Base-by-base conservation (phyloP, 106 monocot species). In the Dendrobium catenatum region DNA sequence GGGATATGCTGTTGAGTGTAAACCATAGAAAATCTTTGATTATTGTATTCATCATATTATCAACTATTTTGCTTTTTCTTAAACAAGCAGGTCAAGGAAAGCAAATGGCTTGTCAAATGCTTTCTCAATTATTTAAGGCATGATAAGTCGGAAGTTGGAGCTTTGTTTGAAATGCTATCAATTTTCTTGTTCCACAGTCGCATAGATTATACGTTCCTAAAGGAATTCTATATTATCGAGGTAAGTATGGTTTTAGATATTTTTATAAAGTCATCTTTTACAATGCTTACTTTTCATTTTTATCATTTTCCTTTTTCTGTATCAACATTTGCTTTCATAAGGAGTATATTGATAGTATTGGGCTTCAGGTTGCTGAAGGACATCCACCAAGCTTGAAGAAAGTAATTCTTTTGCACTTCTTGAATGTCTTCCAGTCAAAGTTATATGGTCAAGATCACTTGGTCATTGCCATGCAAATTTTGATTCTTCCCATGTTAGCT, bases 61-160 rank as follows among this genome's bases (percentile, higher is more conserved):
- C 74, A 6, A 33, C 31, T 58, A 73, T 19, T 75, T 27, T 24
- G 13, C 0, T 33, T 80, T 82, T n/a, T 85, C 47, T 84, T 44
- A 72, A 76, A 79, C 78, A 29, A 89, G 59, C 85, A 97, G 96
- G 92, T 99, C 67, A 99, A 93, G 80, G 99, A 99, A 85, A 99
- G 99, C 85, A 99, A 99, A 86, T 85, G 95, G 89, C 88, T 99
- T 55, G 91, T 95, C 5, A 99, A 99, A 88, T 99, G 92, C 81
- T 99, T 99, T 80, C 88, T 99, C 47, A 99, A 95, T 85, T 99
- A 99, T 80, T 26, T 93, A 15, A 86, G 93, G 73, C 95, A 95
- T 89, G 93, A 99, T 73, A 88, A 85, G 67, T 85, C 91, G 43
- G 95, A 99, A 90, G 99, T 99, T 79, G 89, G 87, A 61, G 91